Evolutionary conservation across 2,329 filamentous ascomycete genomes (phyloP).

Genomic region (Ilyonectria sp.): DNA sequence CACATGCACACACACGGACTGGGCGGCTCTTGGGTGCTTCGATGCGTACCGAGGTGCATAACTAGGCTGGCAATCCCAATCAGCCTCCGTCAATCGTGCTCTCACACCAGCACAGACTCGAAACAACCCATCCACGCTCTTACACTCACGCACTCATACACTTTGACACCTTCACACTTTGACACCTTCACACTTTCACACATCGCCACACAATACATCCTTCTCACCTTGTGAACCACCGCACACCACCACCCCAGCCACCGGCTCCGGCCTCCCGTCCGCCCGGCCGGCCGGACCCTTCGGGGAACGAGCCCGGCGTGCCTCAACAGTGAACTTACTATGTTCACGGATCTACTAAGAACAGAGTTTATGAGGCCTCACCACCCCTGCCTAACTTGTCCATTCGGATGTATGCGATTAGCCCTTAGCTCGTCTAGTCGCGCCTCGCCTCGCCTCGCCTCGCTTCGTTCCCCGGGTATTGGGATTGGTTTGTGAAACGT

Average conservation of each 20-base stretch:
- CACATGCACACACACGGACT: neutral
- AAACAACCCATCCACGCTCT: neutral
- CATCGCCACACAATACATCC: neutral
- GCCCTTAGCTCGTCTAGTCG: conserved; percentile 22
- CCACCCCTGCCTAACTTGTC: conserved; percentile 22
- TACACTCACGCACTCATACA: neutral
- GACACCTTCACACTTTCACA: neutral
- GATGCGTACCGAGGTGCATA: neutral
- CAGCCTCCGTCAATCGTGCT: neutral
- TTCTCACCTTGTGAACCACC: conserved; percentile 15
- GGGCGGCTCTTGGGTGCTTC: neutral
- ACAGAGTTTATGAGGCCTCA: conserved; percentile 4
- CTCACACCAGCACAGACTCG: neutral
- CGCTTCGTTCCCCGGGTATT: conserved; percentile 15
- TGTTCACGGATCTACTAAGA: neutral
- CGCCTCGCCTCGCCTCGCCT: conserved; percentile 29
- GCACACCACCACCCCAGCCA: conserved; percentile 34
- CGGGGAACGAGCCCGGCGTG: conserved; percentile 41
- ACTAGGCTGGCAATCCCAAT: neutral
- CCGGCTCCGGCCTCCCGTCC: conserved; percentile 40
- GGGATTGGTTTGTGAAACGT: conserved; percentile 19
- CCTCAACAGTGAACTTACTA: conserved; percentile 8
- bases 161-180: neutral
- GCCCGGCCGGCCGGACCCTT: conserved; percentile 39
- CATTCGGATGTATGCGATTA: conserved; percentile 3